phyloP scores from a whole-genome alignment of 2,329 filamentous ascomycete species.

The Phialophora verrucosa region DNA sequence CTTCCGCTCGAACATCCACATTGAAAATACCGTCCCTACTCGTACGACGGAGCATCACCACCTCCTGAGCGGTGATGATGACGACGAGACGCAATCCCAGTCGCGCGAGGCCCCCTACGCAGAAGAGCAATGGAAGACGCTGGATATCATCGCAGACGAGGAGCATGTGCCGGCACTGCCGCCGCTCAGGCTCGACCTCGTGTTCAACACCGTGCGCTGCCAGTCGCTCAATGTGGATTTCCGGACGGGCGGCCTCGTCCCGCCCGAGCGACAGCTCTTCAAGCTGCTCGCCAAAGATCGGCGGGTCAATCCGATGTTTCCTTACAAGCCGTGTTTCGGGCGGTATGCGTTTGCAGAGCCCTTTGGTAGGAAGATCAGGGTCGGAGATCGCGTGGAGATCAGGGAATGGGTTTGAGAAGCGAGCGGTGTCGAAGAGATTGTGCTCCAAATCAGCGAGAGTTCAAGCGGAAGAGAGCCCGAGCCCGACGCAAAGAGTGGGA shows the following conservation, averaged over 20 bases:
- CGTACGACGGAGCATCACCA: neutral
- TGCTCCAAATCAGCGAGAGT: no score
- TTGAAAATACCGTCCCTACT: constrained; percentile 6
- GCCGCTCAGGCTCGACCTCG: constrained; percentile 14
- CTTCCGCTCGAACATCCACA: constrained; percentile 27
- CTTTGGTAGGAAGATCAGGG: constrained; percentile 11
- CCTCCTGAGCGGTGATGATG: neutral
- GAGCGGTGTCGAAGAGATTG: neutral
- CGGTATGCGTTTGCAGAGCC: constrained; percentile 27
- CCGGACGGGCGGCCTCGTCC: constrained; percentile 17
- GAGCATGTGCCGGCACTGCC: no score
- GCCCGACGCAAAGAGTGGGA: no score
- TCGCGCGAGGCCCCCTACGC: neutral
- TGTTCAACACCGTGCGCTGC: constrained; percentile 25
- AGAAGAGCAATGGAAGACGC: constrained; percentile 12
- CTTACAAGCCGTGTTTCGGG: constrained; percentile 24
- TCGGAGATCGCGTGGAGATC: constrained; percentile 13
- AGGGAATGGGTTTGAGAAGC: constrained; percentile 9
- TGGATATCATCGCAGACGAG: neutral
- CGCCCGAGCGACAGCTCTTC: constrained; percentile 17
- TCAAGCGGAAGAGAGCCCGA: no score
- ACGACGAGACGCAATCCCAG: neutral
- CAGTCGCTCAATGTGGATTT: constrained; percentile 23
- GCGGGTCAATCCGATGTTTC: constrained; percentile 20
- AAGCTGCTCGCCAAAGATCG: constrained; percentile 23